Conservation (phyloP, 2,329 filamentous ascomycete genomes). For the Lasiodiplodia theobromae region DNA sequence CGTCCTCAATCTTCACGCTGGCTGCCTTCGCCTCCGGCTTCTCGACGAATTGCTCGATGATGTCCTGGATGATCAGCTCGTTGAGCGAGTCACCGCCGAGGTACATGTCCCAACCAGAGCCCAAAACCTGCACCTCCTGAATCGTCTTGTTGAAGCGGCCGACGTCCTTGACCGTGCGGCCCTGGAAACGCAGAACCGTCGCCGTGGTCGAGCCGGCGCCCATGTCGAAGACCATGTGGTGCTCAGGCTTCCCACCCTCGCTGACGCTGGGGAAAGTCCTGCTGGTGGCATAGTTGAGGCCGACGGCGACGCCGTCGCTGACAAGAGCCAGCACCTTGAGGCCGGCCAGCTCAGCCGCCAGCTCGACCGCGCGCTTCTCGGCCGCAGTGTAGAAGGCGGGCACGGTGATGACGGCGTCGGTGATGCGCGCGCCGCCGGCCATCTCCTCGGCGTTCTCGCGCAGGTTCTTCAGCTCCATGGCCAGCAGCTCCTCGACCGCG, state of each 20-base stretch:
- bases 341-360: slow-evolving; percentile 86
- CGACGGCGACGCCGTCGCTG: slow-evolving; percentile 90
- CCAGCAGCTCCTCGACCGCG: slow-evolving; percentile 89
- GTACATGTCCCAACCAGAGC: slow-evolving; percentile 85
- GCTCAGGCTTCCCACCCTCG: slow-evolving; percentile 84
- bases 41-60: slow-evolving; percentile 79
- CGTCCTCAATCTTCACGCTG: slow-evolving; percentile 66
- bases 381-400: slow-evolving; percentile 89
- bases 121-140: slow-evolving; percentile 90
- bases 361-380: slow-evolving; percentile 84
- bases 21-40: slow-evolving; percentile 69
- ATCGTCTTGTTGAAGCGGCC: slow-evolving; percentile 96
- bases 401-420: slow-evolving; percentile 86
- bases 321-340: slow-evolving; percentile 85
- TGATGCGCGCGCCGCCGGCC: slow-evolving; percentile 75
- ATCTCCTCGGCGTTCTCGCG: slow-evolving; percentile 85
- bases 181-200: slow-evolving; percentile 88
- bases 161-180: slow-evolving; percentile 85
- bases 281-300: slow-evolving; percentile 91
- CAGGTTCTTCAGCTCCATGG: slow-evolving; percentile 94
- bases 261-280: slow-evolving; percentile 86
- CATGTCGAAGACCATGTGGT: slow-evolving; percentile 97
- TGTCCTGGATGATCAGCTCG: slow-evolving; percentile 85
- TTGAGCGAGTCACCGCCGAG: slow-evolving; percentile 92
- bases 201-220: slow-evolving; percentile 93